Conservation (phyloP, 2,329 filamentous ascomycete species). For the Aspergillus pseudoviridinutans region DNA sequence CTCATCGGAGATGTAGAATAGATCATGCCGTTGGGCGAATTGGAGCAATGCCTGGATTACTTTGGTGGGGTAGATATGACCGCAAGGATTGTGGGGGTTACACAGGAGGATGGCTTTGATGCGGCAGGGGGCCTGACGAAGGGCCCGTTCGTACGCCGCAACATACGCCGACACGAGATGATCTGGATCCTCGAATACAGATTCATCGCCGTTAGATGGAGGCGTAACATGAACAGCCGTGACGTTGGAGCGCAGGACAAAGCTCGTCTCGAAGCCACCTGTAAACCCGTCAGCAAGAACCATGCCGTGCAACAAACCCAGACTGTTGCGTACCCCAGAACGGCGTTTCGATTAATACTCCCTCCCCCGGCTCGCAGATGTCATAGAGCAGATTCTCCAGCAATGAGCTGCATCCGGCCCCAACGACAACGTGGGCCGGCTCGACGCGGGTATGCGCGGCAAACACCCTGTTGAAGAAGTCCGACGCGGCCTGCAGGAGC, state of each 20-base stretch:
- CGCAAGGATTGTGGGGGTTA: background rate
- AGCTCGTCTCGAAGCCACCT: background rate
- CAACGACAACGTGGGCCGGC: background rate
- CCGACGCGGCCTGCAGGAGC: background rate
- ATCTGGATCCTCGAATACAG: background rate
- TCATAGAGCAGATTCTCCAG: background rate
- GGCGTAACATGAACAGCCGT: background rate
- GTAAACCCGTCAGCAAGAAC: background rate
- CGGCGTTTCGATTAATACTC: background rate
- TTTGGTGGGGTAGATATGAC: background rate
- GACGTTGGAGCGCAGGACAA: background rate
- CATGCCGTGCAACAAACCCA: background rate
- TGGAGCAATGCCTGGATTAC: background rate
- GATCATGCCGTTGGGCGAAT: background rate
- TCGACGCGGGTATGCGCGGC: background rate
- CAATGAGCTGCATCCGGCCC: background rate
- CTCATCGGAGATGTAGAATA: background rate
- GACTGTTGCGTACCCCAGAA: background rate
- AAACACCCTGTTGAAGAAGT: background rate
- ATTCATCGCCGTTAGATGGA: background rate
- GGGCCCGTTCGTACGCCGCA: background rate
- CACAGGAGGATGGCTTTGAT: background rate
- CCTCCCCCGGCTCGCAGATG: background rate
- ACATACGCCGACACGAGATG: background rate
- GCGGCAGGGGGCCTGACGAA: background rate